Evolutionary conservation across 1,284 basidiomycete species (phyloP), one percentile per base, ranked within the genome.

Genomic region (Porodaedalea pini): DNA sequence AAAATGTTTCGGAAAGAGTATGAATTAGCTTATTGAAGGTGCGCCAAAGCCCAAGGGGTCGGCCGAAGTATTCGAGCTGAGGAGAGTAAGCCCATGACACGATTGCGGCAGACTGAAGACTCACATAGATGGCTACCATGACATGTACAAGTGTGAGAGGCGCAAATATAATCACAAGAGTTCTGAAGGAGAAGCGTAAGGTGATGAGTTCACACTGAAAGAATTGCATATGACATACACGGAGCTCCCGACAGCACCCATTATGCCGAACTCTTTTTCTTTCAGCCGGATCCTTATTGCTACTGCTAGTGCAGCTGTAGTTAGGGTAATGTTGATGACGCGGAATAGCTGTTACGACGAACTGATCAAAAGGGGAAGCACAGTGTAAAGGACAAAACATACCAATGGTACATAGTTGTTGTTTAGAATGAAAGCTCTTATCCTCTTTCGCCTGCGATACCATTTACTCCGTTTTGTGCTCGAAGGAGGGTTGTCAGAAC

Each of bases 21-120:
- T 91, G 85, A 1, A 85, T 81, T 51, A 92, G 79, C 71, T 94
- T 94, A 56, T 75, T 81, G 32, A 90, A 90, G 21, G 92, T 92
- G 54, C 80, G 79, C 94, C 94, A 96, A 29, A 96, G 77, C 11
- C 93, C 94, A 41, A 96, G 78, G 2, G 94, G 93, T 34, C 89
- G 83, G 43, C 93, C 90, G 68, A 94, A 93, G 71, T 96, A 96
- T 73, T 96, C 93, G 54, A 92, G 77, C 90, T 92, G 67, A 55
- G 50, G 13, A 10, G 34, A n/a, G n/a, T n/a, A n/a, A n/a, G n/a
- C n/a, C n/a, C 7, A 47, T 13, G 25, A 47, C 8, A 29, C 31
- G 29, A 27, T 13, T 31, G 10, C 27, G 45, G 15, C 13, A 47
- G 10, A 7, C 5, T 10, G 17, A 43, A 25, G 56, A 31, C 25